Evolutionary conservation across 1,284 basidiomycete genomes (phyloP), one percentile per base, ranked within the genome.

Genomic region (Ceratobasidium sp.): DNA sequence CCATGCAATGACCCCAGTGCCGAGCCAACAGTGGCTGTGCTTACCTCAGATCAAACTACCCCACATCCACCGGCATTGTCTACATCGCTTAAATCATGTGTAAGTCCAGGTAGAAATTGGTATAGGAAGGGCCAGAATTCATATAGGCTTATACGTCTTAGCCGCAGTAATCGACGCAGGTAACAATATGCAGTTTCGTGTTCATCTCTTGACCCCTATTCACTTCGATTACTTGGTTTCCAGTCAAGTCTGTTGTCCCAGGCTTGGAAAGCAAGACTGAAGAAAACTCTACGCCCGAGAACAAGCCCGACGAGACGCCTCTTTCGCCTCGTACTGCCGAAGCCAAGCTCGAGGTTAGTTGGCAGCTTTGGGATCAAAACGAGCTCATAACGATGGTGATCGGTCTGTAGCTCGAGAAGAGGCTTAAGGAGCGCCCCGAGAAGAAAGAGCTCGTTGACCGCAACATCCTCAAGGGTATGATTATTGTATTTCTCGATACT

Each of bases 401-500:
- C 73, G 73, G 69, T 76, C 78, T 83, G 71, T 83, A 82, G 76
- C 83, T 92, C 71, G 90, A 91, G 80, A 86, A 85, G 78, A 82
- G 84, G 55, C 82, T 91, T 64, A 82, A 81, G 50, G 81, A 85
- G 34, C 83, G 91, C 43, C 85, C 88, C 9, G 85, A 87, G 16
- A 87, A 88, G 77, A 80, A 85, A 53, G 88, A 92, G 72, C 84
- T 93, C 50, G 84, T 92, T 74, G 88, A 89, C 58, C 86, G 88
- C 76, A 91, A 91, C 78, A 92, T 93, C 74, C 84, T 93, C 74
- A 92, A 92, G 82, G 88, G 91, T 88, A 73, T 69, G 82, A 78
- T 69, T 21, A 28, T 58, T 12, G 26, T 41, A 43, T 75, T 26
- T 41, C 26, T 62, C 21, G 21, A 50, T 26, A 50, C 5, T 26